A percentile compares a stretch with the other conserved stretches of the same genome.
Conservation (phyloP, 768 basidiomycete genomes). For the Tylopilus balloui region DNA sequence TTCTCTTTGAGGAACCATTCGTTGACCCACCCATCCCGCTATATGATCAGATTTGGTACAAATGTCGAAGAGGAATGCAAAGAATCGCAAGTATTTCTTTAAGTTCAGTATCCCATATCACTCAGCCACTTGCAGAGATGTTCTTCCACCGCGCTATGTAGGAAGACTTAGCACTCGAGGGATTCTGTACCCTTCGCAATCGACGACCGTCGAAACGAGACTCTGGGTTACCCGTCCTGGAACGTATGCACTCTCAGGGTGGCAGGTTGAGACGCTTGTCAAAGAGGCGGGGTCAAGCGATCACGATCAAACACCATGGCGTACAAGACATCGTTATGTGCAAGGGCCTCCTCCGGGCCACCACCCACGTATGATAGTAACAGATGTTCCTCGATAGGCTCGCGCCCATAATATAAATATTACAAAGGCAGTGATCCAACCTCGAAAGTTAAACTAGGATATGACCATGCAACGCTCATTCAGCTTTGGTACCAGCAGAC, state of each 20-base stretch:
- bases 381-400: conserved; percentile 11
- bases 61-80: conserved; percentile 19
- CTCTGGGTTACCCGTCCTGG: conserved; percentile 65
- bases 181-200: conserved; percentile 46
- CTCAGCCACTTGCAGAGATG: conserved; percentile 31
- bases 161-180: conserved; percentile 69
- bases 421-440: conserved; percentile 1
- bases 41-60: conserved; percentile 46
- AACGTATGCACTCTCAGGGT: conserved; percentile 58
- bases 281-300: conserved; percentile 30
- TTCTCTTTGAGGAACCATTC: conserved; percentile 73
- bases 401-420: conserved; percentile 10
- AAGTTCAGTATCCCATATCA: background rate
- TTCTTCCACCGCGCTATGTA: conserved; percentile 51
- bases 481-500: conserved; percentile 15
- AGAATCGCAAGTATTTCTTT: conserved; percentile 18
- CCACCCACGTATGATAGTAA: conserved; percentile 35
- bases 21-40: conserved; percentile 53
- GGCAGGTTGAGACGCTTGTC: conserved; percentile 68
- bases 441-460: conserved; percentile 4
- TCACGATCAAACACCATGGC: conserved; percentile 26
- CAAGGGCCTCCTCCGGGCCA: conserved; percentile 33
- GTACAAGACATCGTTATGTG: conserved; percentile 37
- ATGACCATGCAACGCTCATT: conserved; percentile 15
- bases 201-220: conserved; percentile 41